A percentile compares a stretch with the other conserved stretches of the same genome.
Evolutionary conservation across 1,284 basidiomycete species (phyloP).

Genomic region (Grifola frondosa): DNA sequence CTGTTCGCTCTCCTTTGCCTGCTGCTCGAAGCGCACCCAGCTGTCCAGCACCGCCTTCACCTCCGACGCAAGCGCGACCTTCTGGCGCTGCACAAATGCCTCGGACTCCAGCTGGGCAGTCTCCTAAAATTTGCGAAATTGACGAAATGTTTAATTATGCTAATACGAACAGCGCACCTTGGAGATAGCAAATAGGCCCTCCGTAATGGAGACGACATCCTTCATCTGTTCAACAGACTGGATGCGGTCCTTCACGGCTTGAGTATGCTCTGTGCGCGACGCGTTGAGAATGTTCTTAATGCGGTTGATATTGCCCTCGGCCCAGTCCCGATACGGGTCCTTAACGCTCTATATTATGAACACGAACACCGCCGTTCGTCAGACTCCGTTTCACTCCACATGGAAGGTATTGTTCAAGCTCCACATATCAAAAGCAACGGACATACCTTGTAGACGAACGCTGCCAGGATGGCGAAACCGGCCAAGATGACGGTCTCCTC

Average conservation of each 20-base stretch:
- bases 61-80: conserved; percentile 84
- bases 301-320: conserved; percentile 80
- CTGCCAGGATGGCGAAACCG: conserved; percentile 86
- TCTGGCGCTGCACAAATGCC: conserved; percentile 90
- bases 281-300: conserved; percentile 83
- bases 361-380: neutral
- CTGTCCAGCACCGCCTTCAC: conserved; percentile 95
- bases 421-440: neutral
- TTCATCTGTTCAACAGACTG: conserved; percentile 89
- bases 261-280: conserved; percentile 88
- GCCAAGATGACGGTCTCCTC: conserved; percentile 87
- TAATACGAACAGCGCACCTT: conserved; percentile 56
- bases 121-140: conserved; percentile 53
- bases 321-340: conserved; percentile 93
- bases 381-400: too few species aligned
- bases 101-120: conserved; percentile 90
- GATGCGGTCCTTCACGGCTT: conserved; percentile 93
- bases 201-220: conserved; percentile 89
- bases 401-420: neutral
- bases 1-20: conserved; percentile 96
- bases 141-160: neutral
- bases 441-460: conserved; percentile 80
- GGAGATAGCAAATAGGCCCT: conserved; percentile 89
- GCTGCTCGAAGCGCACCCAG: conserved; percentile 98
- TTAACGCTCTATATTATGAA: conserved; percentile 37